Evolutionary conservation across 192 early-diverging fungal genomes (phyloP), one percentile per base, ranked within the genome.

Genomic region (Pilaira anomala): DNA sequence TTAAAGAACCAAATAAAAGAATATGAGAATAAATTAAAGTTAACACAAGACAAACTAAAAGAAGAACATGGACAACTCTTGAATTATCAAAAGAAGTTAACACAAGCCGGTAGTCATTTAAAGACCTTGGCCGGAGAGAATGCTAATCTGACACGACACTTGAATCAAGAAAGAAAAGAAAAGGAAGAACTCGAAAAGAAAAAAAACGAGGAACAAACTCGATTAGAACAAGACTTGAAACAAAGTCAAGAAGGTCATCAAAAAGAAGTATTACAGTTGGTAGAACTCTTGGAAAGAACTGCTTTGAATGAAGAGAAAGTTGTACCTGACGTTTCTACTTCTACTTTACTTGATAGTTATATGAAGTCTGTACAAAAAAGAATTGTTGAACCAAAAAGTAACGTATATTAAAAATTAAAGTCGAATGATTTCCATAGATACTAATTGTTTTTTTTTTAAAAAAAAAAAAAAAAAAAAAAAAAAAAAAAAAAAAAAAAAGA

Each of bases 71-170:
- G 52, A 3, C 49, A 48, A 41, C 6, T 62, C 18, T 6, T 63
- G 0, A 36, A 26, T 2, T 58, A 63, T 7, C 58, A 76, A 48
- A 57, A 67, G 45, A 76, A 76, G 48, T 57, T 76, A 7, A 45
- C 65, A 7, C 51, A 57, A 33, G 74, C 74, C 21, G 74, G 74
- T 0, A 61, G 30, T 19, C 74, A 76, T 60, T 33, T 76, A 11
- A 76, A 76, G 30, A 60, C 64, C 0, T 29, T 76, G 1, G 74
- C 74, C 1, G 39, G 50, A 41, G 60, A 76, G 14, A 66, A 66
- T 26, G 39, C 65, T 19, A 54, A 42, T 29, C 49, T 66, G 3
- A 51, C 19, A 16, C 40, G 68, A 19, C n/a, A 29, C 33, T 21
- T 14, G 33, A n/a, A 21, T 6, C 8, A 21, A 16, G 18, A 4